A percentile compares a stretch with the other conserved stretches of the same genome.
Conservation (phyloP, 495 filamentous ascomycete genomes). For the Penicillium macrosclerotiorum region DNA sequence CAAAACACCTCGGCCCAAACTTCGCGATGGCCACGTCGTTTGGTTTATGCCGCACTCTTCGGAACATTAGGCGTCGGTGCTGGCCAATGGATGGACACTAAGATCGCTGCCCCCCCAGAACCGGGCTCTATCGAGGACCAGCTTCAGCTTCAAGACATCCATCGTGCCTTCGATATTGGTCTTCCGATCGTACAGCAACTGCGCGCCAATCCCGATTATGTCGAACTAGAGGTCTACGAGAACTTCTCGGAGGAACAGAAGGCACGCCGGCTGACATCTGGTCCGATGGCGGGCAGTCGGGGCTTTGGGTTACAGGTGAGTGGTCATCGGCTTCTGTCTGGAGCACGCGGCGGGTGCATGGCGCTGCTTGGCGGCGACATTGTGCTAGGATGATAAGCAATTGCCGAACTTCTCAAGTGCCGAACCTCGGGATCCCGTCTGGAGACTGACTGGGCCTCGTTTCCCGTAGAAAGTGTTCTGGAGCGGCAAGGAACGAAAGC, state of each 20-base stretch:
- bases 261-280: constrained; percentile 36
- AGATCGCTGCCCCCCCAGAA: constrained; percentile 24
- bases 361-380: not conserved
- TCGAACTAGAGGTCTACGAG: constrained; percentile 55
- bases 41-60: constrained; percentile 38
- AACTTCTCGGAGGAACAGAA: constrained; percentile 41
- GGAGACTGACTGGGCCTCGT: constrained; percentile 23
- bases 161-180: constrained; percentile 27
- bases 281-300: constrained; percentile 38
- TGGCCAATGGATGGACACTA: constrained; percentile 28
- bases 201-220: constrained; percentile 51
- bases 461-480: constrained; percentile 46
- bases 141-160: constrained; percentile 21
- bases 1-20: constrained; percentile 16
- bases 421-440: constrained; percentile 16
- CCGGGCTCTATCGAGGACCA: constrained; percentile 37
- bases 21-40: constrained; percentile 39
- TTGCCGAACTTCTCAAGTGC: constrained; percentile 13
- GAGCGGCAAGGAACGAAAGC: constrained; percentile 45
- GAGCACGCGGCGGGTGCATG: not conserved
- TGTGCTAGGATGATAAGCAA: not conserved
- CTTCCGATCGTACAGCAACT: constrained; percentile 56
- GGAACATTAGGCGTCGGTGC: constrained; percentile 27
- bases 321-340: constrained; percentile 10
- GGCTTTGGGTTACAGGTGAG: constrained; percentile 44